phyloP scores from a whole-genome alignment of 2,329 filamentous ascomycete genomes.

The Keithomyces neogunnii region DNA sequence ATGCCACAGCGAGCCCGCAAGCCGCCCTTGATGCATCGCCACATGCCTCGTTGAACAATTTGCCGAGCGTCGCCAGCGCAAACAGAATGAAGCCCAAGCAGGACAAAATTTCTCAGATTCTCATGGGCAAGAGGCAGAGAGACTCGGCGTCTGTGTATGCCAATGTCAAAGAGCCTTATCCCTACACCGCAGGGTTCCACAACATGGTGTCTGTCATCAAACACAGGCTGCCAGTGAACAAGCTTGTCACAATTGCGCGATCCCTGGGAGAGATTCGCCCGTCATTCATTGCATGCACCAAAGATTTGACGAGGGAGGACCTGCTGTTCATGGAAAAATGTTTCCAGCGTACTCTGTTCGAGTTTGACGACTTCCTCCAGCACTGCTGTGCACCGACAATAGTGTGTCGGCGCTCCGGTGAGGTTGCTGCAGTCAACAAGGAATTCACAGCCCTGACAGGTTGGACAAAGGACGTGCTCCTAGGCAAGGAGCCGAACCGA shows the following conservation, averaged over 20 bases:
- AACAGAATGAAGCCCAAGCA: constrained; percentile 36
- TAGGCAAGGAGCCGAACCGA: constrained; percentile 79
- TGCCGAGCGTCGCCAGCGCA: constrained; percentile 15
- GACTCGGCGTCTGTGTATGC: constrained; percentile 85
- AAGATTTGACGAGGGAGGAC: constrained; percentile 80
- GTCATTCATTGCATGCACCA: constrained; percentile 85
- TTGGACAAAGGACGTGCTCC: constrained; percentile 82
- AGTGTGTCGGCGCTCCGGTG: constrained; percentile 83
- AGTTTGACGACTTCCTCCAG: constrained; percentile 88
- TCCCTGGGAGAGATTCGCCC: constrained; percentile 84
- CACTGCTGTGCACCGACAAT: constrained; percentile 85
- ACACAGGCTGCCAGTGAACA: constrained; percentile 67
- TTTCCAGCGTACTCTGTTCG: constrained; percentile 84
- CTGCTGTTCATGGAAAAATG: constrained; percentile 97
- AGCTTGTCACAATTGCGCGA: constrained; percentile 75
- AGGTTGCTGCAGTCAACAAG: constrained; percentile 91
- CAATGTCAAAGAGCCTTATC: constrained; percentile 82
- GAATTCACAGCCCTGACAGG: constrained; percentile 95
- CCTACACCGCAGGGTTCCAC: constrained; percentile 86
- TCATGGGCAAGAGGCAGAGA: constrained; percentile 50
- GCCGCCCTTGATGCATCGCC: constrained; percentile 49
- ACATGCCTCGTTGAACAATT: constrained; percentile 19
- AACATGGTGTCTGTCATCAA: constrained; percentile 74
- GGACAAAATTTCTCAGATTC: constrained; percentile 35
- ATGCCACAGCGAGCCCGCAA: constrained; percentile 53